Percentiles rank a stretch among this genome's conserved stretches.
phyloP scores from a whole-genome alignment of 1,284 basidiomycete species.

The Cerioporus squamosus region DNA sequence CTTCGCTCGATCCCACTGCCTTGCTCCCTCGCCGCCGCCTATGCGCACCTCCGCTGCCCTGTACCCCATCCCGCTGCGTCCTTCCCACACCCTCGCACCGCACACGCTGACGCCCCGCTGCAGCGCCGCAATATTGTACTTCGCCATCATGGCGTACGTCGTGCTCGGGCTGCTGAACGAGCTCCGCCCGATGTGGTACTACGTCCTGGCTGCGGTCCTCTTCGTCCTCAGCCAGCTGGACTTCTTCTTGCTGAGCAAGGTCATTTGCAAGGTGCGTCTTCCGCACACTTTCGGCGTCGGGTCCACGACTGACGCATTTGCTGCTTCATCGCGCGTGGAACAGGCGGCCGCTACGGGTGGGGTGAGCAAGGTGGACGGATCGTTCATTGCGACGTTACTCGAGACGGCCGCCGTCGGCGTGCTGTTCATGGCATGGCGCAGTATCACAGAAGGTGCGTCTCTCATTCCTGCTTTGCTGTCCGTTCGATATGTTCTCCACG shows the following conservation, averaged over 20 bases:
- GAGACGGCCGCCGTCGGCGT: conserved; percentile 75
- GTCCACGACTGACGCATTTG: no score
- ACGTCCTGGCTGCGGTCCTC: conserved; percentile 63
- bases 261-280: conserved; percentile 72
- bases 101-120: background rate
- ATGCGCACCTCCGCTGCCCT: no score
- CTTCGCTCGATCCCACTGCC: no score
- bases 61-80: no score
- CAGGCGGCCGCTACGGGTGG: conserved; percentile 13
- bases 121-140: conserved; percentile 71
- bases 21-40: no score
- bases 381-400: conserved; percentile 79
- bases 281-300: no score
- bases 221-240: conserved; percentile 80
- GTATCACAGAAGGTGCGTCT: conserved; percentile 80
- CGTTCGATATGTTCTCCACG: background rate
- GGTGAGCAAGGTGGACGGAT: conserved; percentile 68
- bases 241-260: conserved; percentile 76
- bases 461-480: background rate
- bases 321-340: no score
- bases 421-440: conserved; percentile 79
- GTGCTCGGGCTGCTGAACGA: conserved; percentile 74
- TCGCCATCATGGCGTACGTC: conserved; percentile 76
- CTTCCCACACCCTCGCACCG: no score
- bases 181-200: conserved; percentile 72